Percentiles rank a stretch among this genome's conserved stretches.
These are phyloP conservation scores for Tolypocladium endophyticum DNA, from an alignment of 2,329 filamentous ascomycete genomes.

Conservation along the genomic window DNA sequence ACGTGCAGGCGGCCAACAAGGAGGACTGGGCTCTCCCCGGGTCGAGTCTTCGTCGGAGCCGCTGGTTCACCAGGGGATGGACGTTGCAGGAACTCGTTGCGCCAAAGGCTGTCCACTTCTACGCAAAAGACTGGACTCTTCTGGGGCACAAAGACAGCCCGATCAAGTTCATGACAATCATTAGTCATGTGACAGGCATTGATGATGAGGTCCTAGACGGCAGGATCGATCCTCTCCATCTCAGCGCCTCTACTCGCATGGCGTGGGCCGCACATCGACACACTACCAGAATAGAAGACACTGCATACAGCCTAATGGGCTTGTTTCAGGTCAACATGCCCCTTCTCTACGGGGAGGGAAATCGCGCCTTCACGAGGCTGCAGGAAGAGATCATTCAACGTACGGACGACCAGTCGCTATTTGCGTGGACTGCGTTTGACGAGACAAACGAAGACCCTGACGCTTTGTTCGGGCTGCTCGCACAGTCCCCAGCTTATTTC, in stretches of 20 bases:
- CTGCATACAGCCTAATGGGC: constrained; percentile 12
- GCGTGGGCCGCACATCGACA: constrained; percentile 7
- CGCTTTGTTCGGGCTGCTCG: not conserved
- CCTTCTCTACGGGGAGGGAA: constrained; percentile 11
- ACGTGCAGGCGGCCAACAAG: not conserved
- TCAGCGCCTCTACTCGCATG: constrained; percentile 4
- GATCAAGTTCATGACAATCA: not conserved
- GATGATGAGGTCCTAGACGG: not conserved
- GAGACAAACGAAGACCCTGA: not conserved
- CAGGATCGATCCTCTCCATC: not conserved
- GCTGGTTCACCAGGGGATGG: not conserved
- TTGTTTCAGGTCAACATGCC: constrained; percentile 12
- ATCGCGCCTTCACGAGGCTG: constrained; percentile 8
- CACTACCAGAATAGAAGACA: constrained; percentile 10
- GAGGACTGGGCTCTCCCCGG: not conserved
- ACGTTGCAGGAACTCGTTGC: not conserved
- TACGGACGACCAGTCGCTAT: constrained; percentile 5
- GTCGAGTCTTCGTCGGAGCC: not conserved
- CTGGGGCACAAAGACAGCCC: not conserved
- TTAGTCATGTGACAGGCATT: not conserved
- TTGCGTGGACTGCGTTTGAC: constrained; percentile 2
- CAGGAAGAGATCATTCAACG: constrained; percentile 10
- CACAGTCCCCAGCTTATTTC: not conserved
- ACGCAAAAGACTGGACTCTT: not conserved
- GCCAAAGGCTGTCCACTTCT: not conserved